Base-by-base conservation (phyloP, 1,139 yeast genomes). In the Yamadazyma triangularis region DNA sequence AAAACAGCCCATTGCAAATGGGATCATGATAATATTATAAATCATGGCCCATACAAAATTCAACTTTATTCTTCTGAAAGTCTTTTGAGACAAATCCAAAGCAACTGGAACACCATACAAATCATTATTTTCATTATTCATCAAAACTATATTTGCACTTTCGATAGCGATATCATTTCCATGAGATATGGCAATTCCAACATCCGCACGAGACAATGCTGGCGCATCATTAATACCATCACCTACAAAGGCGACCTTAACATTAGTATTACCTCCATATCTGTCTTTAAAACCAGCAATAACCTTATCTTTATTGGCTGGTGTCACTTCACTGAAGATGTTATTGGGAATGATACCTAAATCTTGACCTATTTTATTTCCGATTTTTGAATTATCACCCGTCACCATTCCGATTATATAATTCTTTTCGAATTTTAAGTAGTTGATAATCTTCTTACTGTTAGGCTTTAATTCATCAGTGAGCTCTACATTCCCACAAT, bases 181-280 rank as follows among this genome's bases (percentile, higher is more conserved):
- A 0, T 94, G 76, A 15, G 94, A 81, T 37, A 91, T 77, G 6
- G 97, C 94, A 50, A 93, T 79, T 13, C 98, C 98, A 13, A 91
- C 62, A 43, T 88, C 86, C 0, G 96, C 86, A 37, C 81, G 75
- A 0, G 88, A 95, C 38, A 91, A 68, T 0, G 97, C 97, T 0
- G 97, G 96, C 0, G 97, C 94, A 56, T 91, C 99, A 53, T 87
- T 87, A 45, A 87, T 83, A 35, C 99, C 99, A 57, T 91, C 99
- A 20, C 99, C 99, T 21, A 91, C 81, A 67, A 93, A 88, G 2
- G 91, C 94, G 24, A 88, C 80, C 3, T 61, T 58, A 4, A 58
- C 63, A 27, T 57, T 53, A 7, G 42, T 40, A 15, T 35, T 27
- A 1, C 54, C 55, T 3, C 67, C 67, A 33, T 58, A 56, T 23